Percentiles rank a stretch among this genome's conserved stretches.
Evolutionary conservation across 1,284 basidiomycete genomes (phyloP).

Genomic region (Pseudozyma flocculosa): DNA sequence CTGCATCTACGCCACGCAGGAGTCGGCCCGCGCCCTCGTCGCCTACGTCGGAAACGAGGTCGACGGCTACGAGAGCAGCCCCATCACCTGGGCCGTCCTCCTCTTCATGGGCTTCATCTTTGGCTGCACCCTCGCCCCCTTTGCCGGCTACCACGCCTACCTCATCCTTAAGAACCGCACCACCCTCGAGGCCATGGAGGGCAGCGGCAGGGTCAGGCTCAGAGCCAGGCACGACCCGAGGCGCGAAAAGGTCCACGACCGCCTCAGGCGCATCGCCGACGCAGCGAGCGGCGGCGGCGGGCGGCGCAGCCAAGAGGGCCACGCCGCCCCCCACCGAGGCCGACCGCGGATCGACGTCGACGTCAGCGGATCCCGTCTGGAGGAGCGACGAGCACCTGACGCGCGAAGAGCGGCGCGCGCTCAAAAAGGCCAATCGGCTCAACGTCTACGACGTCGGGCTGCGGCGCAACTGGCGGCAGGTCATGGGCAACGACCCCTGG

Average conservation of each 20-base stretch:
- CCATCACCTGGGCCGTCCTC: slow-evolving; percentile 56
- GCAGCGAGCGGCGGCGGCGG: too few species aligned
- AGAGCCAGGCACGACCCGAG: slow-evolving; percentile 8
- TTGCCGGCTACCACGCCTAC: slow-evolving; percentile 51
- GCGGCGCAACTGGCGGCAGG: slow-evolving; percentile 32
- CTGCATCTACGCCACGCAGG: slow-evolving; percentile 40
- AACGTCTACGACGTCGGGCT: slow-evolving; percentile 52
- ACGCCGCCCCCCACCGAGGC: too few species aligned
- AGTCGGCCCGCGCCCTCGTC: slow-evolving; percentile 42
- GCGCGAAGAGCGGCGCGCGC: slow-evolving; percentile 30
- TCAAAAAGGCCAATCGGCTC: slow-evolving; percentile 42
- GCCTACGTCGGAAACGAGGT: slow-evolving; percentile 25
- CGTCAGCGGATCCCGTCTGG: too few species aligned
- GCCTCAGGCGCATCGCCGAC: slow-evolving; percentile 10
- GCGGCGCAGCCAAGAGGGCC: too few species aligned
- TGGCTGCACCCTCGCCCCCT: slow-evolving; percentile 44
- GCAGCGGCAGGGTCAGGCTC: slow-evolving; percentile 37
- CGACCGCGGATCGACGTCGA: too few species aligned
- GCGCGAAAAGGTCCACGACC: slow-evolving; percentile 23
- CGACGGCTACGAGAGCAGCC: slow-evolving; percentile 51
- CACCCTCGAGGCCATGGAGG: slow-evolving; percentile 59
- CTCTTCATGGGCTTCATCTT: slow-evolving; percentile 51
- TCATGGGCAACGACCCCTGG: slow-evolving; percentile 40
- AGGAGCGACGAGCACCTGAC: slow-evolving; percentile 39
- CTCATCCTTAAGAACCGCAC: slow-evolving; percentile 56